These are phyloP conservation scores for Butyriboletus loyo DNA, from an alignment of 768 basidiomycete genomes.

Conservation along the genomic window DNA sequence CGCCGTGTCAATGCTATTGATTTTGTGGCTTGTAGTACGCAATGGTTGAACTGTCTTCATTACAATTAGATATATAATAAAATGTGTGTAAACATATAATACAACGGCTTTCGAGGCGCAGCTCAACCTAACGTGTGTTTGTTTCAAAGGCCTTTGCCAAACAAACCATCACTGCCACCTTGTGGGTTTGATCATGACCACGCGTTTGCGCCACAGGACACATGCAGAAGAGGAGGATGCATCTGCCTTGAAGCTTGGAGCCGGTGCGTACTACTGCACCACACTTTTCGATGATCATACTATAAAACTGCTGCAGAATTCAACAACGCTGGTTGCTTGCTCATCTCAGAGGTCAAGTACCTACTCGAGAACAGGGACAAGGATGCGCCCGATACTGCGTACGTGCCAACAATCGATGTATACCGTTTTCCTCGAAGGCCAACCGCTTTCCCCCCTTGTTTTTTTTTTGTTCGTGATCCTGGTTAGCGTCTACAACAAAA, in stretches of 20 bases:
- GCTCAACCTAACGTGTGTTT: conserved; percentile 8
- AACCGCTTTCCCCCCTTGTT: background rate
- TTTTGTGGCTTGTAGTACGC: conserved; percentile 25
- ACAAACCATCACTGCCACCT: conserved; percentile 48
- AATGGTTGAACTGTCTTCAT: conserved; percentile 22
- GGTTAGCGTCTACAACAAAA: conserved; percentile 86
- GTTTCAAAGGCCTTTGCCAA: conserved; percentile 34
- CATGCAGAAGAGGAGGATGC: conserved; percentile 82
- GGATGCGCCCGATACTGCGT: conserved; percentile 86
- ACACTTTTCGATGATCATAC: background rate
- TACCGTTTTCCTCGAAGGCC: background rate
- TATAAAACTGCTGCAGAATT: conserved; percentile 53
- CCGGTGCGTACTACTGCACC: conserved; percentile 40
- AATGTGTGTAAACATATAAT: conserved; percentile 39
- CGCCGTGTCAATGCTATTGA: conserved; percentile 29
- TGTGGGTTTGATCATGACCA: conserved; percentile 48
- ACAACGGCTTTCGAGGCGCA: conserved; percentile 11
- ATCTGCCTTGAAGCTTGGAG: conserved; percentile 75
- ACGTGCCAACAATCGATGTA: conserved; percentile 18
- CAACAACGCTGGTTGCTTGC: conserved; percentile 85
- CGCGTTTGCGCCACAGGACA: conserved; percentile 61
- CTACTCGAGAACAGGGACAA: conserved; percentile 84
- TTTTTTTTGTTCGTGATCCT: background rate
- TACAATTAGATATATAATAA: conserved; percentile 34
- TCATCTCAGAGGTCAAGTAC: conserved; percentile 92